Evolutionary conservation across 1,284 basidiomycete genomes (phyloP).

Genomic region (Takashimella tepidaria): DNA sequence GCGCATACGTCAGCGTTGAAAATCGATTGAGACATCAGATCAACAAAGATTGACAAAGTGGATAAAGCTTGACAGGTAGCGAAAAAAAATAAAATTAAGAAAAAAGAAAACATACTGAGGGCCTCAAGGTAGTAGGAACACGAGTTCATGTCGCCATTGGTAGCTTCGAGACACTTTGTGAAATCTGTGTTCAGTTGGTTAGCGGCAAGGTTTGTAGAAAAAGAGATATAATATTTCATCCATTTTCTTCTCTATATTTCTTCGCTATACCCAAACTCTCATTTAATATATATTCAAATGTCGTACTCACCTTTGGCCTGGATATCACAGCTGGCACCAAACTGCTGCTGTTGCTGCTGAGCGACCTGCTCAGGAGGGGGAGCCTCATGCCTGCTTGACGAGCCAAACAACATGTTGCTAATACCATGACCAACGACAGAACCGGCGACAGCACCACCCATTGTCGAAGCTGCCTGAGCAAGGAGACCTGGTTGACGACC

Average conservation of each 20-base stretch:
- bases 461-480: conserved; percentile 53
- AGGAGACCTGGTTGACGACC: conserved; percentile 39
- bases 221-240: too few relatives aligned
- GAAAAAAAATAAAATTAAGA: not conserved
- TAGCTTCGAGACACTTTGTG: conserved; percentile 52
- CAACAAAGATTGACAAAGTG: too few relatives aligned
- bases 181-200: conserved; percentile 48
- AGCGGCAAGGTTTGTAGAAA: too few relatives aligned
- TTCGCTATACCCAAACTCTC: not conserved
- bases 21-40: too few relatives aligned
- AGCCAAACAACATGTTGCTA: conserved; percentile 55
- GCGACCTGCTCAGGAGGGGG: conserved; percentile 43
- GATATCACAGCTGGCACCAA: conserved; percentile 50
- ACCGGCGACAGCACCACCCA: conserved; percentile 53
- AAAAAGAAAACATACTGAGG: conserved; percentile 36
- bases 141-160: conserved; percentile 52
- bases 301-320: conserved; percentile 52
- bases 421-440: conserved; percentile 56
- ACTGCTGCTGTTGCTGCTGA: conserved; percentile 29
- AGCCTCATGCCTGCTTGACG: conserved; percentile 34
- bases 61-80: too few relatives aligned
- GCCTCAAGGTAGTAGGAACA: conserved; percentile 56
- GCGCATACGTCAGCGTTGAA: conserved; percentile 13
- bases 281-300: too few relatives aligned
- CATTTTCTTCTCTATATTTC: too few relatives aligned